Conservation (phyloP, 2,329 filamentous ascomycete genomes). For the Aspergillus candidus region DNA sequence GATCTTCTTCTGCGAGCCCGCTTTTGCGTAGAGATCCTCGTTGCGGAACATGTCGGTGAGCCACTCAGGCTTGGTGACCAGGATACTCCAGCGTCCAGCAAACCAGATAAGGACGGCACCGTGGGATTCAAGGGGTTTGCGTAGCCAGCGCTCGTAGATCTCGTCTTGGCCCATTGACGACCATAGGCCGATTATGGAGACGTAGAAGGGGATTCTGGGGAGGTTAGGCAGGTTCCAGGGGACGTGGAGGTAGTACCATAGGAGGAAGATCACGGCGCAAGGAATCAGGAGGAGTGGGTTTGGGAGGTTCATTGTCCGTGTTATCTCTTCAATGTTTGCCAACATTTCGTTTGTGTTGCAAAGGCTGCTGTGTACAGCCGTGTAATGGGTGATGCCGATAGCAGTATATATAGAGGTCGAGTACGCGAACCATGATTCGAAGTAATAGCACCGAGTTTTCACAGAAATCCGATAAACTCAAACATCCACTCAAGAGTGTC, state of each 20-base stretch:
- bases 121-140: slow-evolving; percentile 20
- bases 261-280: slow-evolving; percentile 6
- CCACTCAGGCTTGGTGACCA: slow-evolving; percentile 42
- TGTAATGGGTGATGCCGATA: too few relatives aligned
- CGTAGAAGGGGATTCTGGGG: slow-evolving; percentile 20
- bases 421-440: too few relatives aligned
- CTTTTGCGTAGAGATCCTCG: slow-evolving; percentile 30
- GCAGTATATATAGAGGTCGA: too few relatives aligned
- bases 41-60: slow-evolving; percentile 36
- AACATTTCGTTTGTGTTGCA: too few relatives aligned
- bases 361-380: too few relatives aligned
- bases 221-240: slow-evolving; percentile 17
- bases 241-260: slow-evolving; percentile 20
- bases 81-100: slow-evolving; percentile 45
- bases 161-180: slow-evolving; percentile 19
- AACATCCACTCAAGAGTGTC: too few relatives aligned
- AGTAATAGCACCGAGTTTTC: too few relatives aligned
- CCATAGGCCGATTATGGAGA: slow-evolving; percentile 22
- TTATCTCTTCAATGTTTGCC: too few relatives aligned
- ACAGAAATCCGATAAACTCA: too few relatives aligned
- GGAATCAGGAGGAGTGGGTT: neutral
- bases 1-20: slow-evolving; percentile 40
- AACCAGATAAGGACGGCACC: slow-evolving; percentile 47
- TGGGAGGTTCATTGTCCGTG: too few relatives aligned
- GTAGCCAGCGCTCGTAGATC: slow-evolving; percentile 22